Base-by-base conservation (phyloP, 2,329 filamentous ascomycete genomes). In the Aureobasidium mangrovei region DNA sequence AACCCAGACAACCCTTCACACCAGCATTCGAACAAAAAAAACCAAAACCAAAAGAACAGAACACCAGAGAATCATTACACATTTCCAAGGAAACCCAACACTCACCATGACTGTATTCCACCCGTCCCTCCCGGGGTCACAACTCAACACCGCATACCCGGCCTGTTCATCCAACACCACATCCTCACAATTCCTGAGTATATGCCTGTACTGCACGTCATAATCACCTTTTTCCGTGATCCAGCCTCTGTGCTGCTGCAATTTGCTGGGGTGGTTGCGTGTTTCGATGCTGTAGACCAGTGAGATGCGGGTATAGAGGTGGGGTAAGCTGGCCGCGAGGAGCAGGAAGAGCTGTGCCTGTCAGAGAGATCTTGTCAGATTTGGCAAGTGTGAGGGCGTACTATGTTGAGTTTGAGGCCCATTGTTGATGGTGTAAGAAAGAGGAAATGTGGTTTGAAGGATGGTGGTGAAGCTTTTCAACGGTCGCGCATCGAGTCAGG, bases 61-160 rank as follows among this genome's bases (percentile, higher is more conserved):
- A 42, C 8, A 4, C 2, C 28, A 33, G 27, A 41, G 24, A 18
- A 18, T 18, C 18, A 18, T 18, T 18, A 18, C 18, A 18, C 18
- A 18, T 18, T 18, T 18, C 18, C 18, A 18, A 18, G 18, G 18
- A 18, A 18, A 18, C 18, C 18, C 27, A 2, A 33, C 3, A 56
- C 65, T 55, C 53, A 73, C 72, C 71, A 74, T 73, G 8, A 74
- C 72, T 0, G 71, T 73, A 49, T 75, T 74, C 72, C 72, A 74
- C 4, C 61, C 59, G 59, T 74, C 72, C 27, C 73, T 57, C 10
- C 68, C 70, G 0, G 67, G 63, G 56, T 74, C 71, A 59, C 73
- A 75, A 56, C 70, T 71, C 49, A 74, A 54, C 4, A 75, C 61
- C 6, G 70, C 70, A n/a, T 69, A 61, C 2, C 68, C 68, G 28